These are phyloP conservation scores for Pleurotus giganteus DNA, from an alignment of 768 basidiomycete species.

Conservation along the genomic window DNA sequence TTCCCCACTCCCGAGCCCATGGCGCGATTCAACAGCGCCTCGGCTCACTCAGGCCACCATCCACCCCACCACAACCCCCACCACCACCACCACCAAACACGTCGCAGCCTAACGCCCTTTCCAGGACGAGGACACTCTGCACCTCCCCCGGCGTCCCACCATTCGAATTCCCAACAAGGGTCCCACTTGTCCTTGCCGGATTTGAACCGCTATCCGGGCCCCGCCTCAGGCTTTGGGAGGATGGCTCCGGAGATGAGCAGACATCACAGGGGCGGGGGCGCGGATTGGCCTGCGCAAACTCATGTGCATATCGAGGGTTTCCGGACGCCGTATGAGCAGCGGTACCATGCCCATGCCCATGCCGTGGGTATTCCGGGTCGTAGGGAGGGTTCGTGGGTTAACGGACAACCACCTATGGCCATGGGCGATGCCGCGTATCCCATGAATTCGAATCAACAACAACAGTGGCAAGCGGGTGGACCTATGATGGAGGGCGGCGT, in stretches of 20 bases:
- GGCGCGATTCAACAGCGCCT: neutral
- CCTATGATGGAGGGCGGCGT: neutral
- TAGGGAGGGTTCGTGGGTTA: neutral
- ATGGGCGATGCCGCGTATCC: too few relatives aligned
- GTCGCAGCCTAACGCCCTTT: constrained; percentile 1
- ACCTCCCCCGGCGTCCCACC: neutral
- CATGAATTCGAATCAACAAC: too few relatives aligned
- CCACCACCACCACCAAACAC: too few relatives aligned
- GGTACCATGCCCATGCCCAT: neutral
- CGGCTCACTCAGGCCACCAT: neutral
- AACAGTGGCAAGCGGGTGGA: neutral
- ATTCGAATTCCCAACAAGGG: neutral
- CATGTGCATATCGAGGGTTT: too few relatives aligned
- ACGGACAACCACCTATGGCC: neutral
- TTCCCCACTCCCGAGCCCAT: neutral
- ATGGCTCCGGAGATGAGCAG: neutral
- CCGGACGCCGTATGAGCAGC: neutral
- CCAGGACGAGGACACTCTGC: neutral
- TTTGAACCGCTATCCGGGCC: neutral
- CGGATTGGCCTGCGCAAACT: neutral
- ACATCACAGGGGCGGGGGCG: neutral
- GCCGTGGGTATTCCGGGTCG: neutral
- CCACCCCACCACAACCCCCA: too few relatives aligned
- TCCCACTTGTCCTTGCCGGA: neutral
- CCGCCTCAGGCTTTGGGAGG: neutral